phyloP scores from a whole-genome alignment of 106 monocot genomes.

The Triglochin maritima region DNA sequence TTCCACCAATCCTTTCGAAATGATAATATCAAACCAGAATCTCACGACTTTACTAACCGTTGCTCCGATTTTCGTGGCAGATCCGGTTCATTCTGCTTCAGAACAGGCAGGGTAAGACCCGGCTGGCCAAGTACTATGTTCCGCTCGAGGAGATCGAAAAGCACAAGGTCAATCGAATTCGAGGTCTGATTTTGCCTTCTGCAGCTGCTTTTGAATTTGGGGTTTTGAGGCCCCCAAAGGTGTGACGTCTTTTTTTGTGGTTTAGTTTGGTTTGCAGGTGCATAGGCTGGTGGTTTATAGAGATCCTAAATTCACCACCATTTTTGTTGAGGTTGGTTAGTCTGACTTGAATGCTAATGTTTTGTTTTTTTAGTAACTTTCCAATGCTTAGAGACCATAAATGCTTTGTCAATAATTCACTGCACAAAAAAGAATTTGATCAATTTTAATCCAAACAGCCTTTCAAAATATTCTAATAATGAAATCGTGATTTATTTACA shows the following conservation, averaged over 20 bases:
- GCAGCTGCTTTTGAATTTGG: neutral
- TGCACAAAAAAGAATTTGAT: no score
- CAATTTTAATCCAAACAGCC: no score
- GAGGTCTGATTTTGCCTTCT: slow-evolving; percentile 36
- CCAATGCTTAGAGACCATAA: no score
- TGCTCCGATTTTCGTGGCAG: slow-evolving; percentile 36
- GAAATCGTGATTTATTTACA: no score
- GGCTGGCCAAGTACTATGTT: slow-evolving; percentile 92
- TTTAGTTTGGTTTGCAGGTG: slow-evolving; percentile 35
- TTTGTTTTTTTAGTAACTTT: no score
- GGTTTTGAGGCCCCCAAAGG: neutral
- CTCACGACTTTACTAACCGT: no score
- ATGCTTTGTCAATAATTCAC: no score
- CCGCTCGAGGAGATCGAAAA: slow-evolving; percentile 97
- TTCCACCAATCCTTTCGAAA: no score
- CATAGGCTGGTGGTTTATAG: slow-evolving; percentile 90
- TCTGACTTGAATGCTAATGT: no score
- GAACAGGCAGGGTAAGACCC: slow-evolving; percentile 97
- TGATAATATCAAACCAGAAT: no score
- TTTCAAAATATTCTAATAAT: no score
- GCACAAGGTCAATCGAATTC: slow-evolving; percentile 95
- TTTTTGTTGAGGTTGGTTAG: slow-evolving; percentile 92
- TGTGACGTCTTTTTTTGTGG: neutral
- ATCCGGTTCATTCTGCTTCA: slow-evolving; percentile 97
- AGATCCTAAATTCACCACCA: slow-evolving; percentile 97